Evolutionary conservation across 805 yeast genomes (phyloP), one percentile per base, ranked within the genome.

Genomic region (Cyberlindnera euphorbiae): DNA sequence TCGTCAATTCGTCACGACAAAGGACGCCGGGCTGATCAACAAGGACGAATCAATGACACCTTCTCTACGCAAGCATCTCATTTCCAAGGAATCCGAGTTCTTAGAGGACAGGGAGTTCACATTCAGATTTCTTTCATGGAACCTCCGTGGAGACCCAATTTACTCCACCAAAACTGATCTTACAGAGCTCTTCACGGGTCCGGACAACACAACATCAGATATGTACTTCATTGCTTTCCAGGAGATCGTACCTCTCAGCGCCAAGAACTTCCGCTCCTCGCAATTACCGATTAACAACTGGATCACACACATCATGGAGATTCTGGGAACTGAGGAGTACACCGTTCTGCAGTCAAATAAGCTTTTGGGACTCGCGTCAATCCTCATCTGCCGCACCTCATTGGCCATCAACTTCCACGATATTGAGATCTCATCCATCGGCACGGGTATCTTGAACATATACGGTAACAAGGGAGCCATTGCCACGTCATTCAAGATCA

Each of bases 391-490:
- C 2, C 52, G 53, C 13, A 40, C 49, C 3, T 50, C 55, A 4
- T 32, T 71, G 3, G 51, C 46, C 5, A 43, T 53, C 2, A 70
- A 73, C 41, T 56, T 76, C n/a, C 55, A 66, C 2, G 46, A 59
- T 14, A 36, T 74, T 6, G 53, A 55, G 14, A 59, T 62, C 5
- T 56, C 63, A 3, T 64, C 77, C 0, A 60, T 77, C 6, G 81
- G 82, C 0, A 68, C 82, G 0, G 82, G 82, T 0, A 64, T 75
- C 26, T 50, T 77, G 33, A 69, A 75, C 17, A 46, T 67, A 17
- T 77, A 79, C 74, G 82, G 80, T 13, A 77, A 77, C 55, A 77
- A 77, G 47, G 83, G 83, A 3, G 77, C 79, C 4, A 71, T 74
- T 11, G 55, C 67, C 13, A 56, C 74, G 16, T 57, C 59, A 17